Evolutionary conservation across 2,329 filamentous ascomycete species (phyloP), one percentile per base, ranked within the genome.

Genomic region (Teratosphaeria gauchensis): DNA sequence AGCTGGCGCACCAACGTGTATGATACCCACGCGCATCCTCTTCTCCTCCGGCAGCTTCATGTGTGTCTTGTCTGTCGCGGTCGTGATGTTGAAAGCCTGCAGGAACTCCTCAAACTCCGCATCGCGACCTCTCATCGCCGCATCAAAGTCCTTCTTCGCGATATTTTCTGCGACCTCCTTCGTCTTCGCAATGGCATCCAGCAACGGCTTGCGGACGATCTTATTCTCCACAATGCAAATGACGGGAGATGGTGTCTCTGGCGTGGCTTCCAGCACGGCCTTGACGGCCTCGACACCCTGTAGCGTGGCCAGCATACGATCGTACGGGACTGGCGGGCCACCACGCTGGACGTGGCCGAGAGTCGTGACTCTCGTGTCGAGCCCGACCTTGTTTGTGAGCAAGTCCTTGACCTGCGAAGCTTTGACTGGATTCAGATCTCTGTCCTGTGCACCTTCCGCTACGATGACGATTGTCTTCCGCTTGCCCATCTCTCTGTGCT

Each of bases 211-310:
- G 58, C 92, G 85, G 64, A 91, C 86, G 71, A 99, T 97, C 78
- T 99, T 95, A 82, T 97, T 97, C 79, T 99, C 94, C 63, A 87
- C 92, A 66, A 99, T 92, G 66, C 91, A 92, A 71, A 99, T 97
- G 70, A 99, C 92, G 59, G 91, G 92, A 54, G 91, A 96, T 58
- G 90, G 89, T 0, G 89, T 92, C 51, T 94, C 88, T 9, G 94
- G 91, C 0, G 86, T 95, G 55, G 90, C 89, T 64, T 95, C 90
- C 31, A 96, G 81, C 19, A 96, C 90, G 24, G 92, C 92, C 68
- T 89, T 90, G 69, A 97, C 92, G 28, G 92, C 92, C 74, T 96
- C 92, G 2, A 95, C 90, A 68, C 92, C 94, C 72, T 99, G 94
- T 38, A 97, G 78, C 0, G 94, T 99, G 6, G 88, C 86, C 54